Evolutionary conservation across 179 eudicot species (phyloP), one percentile per base, ranked within the genome.

Genomic region (Beta corolliflora): DNA sequence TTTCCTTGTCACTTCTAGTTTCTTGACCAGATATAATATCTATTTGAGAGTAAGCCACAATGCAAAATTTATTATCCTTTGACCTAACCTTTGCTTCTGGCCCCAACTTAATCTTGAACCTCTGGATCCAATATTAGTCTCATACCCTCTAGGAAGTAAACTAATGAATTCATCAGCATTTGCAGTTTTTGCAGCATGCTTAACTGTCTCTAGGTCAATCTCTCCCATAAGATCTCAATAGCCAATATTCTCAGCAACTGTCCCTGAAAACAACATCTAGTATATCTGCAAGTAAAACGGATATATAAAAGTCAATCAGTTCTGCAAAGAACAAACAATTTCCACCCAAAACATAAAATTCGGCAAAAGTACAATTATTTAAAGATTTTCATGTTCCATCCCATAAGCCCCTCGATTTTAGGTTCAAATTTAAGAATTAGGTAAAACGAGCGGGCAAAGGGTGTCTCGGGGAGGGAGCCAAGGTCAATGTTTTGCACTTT

Each of bases 101-200:
- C 99, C 98, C 77, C 99, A 98, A 84, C 99, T 96, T 78, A 96
- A 89, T 78, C 74, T 84, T 80, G 97, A 91, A 79, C 99, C 99
- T 83, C 96, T 85, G 36, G 94, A 91, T 72, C 98, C 99, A 81
- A 96, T 87, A 78, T 83, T 89, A n/a, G 97, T 94, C 69, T 88
- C 93, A 79, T 92, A 95, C 48, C 85, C 88, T 79, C 92, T 81
- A 41, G 98, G 91, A 85, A 94, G 97, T 56, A 81, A 80, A 83
- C 86, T 80, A 81, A 95, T 94, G 86, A 95, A 95, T 76, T 92
- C 98, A 84, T 89, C 93, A 60, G 99, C 99, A 87, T 94, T 95
- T 75, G 99, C 99, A 68, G 90, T 92, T 90, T 78, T 81, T 77
- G 99, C 93, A 31, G 94, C 98, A 83, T 73, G 77, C 89, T 88